A percentile compares a stretch with the other conserved stretches of the same genome.
Conservation (phyloP, 331 rosid genomes). For the Acacia concinna region DNA sequence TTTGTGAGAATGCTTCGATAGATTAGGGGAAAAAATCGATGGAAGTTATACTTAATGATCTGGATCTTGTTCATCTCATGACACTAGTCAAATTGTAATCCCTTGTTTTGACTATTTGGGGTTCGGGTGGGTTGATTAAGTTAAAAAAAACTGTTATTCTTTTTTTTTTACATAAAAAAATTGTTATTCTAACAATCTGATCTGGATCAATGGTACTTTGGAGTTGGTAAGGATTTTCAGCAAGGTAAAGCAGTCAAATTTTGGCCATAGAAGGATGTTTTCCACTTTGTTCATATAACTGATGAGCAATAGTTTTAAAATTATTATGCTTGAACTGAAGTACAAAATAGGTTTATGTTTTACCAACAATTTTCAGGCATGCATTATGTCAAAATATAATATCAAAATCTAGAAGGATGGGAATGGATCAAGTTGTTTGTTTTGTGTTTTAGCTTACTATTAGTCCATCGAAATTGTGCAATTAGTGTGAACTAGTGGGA, state of each 20-base stretch:
- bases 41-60: slow-evolving; percentile 22
- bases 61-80: slow-evolving; percentile 5
- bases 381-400: not conserved
- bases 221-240: not conserved
- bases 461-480: slow-evolving; percentile 16
- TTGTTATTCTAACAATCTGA: slow-evolving; percentile 25
- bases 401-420: not conserved
- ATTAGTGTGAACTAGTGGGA: not conserved
- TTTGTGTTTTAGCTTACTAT: not conserved
- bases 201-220: slow-evolving; percentile 21
- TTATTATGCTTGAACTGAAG: not conserved
- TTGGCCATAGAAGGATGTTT: not conserved
- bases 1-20: slow-evolving; percentile 13
- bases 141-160: not conserved
- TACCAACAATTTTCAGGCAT: not conserved
- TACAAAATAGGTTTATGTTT: slow-evolving; percentile 5
- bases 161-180: too few species aligned
- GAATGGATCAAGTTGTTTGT: not conserved
- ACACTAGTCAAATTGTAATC: not conserved
- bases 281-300: not conserved
- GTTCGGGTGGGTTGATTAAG: not conserved
- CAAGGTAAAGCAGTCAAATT: not conserved
- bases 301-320: not conserved
- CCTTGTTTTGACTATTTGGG: not conserved
- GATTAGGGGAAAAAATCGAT: not conserved